These are phyloP conservation scores for Colletotrichum destructivum DNA, from an alignment of 2,329 filamentous ascomycete genomes.

Conservation along the genomic window DNA sequence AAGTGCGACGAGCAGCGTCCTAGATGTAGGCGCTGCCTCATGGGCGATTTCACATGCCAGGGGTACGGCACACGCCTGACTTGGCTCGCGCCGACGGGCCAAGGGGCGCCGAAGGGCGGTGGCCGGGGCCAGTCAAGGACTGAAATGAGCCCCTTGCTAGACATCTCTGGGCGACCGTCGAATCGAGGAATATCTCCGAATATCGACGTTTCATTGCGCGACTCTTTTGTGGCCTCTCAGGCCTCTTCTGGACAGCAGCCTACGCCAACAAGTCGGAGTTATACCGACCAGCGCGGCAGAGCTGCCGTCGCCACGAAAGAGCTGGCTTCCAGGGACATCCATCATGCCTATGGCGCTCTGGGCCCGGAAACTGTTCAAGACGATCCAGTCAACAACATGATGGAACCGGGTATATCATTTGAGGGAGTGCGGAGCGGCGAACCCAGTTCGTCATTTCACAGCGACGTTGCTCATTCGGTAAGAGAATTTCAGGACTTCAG, in stretches of 20 bases:
- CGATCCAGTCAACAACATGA: neutral
- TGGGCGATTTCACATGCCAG: conserved; percentile 19
- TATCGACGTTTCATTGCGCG: neutral
- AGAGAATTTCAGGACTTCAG: neutral
- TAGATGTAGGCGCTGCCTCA: conserved; percentile 42
- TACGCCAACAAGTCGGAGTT: neutral
- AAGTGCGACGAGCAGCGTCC: conserved; percentile 53
- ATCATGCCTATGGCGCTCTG: no score
- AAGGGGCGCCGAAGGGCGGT: neutral
- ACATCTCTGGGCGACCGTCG: neutral
- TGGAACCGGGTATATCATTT: neutral
- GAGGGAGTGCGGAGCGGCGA: neutral
- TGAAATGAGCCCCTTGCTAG: neutral
- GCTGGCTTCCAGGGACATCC: neutral
- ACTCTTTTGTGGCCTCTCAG: neutral
- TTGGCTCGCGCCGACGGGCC: conserved; percentile 9
- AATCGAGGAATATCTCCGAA: no score
- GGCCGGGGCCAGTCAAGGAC: neutral
- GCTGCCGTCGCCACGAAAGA: neutral
- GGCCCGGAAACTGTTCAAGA: neutral
- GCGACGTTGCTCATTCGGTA: neutral
- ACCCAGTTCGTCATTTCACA: neutral
- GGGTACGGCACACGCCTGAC: conserved; percentile 27
- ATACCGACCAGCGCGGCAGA: no score
- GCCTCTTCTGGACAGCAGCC: neutral